Evolutionary conservation across 164 flowering plant species (phyloP), one percentile per base, ranked within the genome.

Genomic region (Paratinospora sagittata): DNA sequence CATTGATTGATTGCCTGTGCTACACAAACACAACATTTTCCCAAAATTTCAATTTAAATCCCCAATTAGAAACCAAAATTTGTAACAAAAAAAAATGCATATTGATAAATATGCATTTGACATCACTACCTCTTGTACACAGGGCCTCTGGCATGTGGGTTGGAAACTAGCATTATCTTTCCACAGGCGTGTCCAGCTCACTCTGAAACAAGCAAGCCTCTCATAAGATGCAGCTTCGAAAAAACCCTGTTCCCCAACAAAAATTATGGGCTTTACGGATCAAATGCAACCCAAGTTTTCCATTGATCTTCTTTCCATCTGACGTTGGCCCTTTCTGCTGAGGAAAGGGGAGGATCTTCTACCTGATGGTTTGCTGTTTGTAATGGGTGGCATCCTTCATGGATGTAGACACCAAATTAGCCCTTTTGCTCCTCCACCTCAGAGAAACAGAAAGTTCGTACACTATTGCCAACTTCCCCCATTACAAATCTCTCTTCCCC

Each of bases 401-500:
- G 24, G 21, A 17, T 19, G 61, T 21, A n/a, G 61, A 55, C 19
- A n/a, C 61, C 61, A 55, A 19, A 55, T 23, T 55, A n/a, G 2
- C 60, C 60, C 21, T 52, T 55, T 19, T 9, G 21, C 61, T n/a
- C 24, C 2, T 55, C 61, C 10, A 55, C 61, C 61, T 55, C 61
- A 55, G 21, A 55, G 61, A 9, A 19, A 23, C 39, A 67, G 57
- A 66, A 27, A 69, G 45, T 39, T 27, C 39, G 24, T 8, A 55
- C 52, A 33, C 45, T 30, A 70, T 30, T 74, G 67, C 55, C 33
- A 45, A 34, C 14, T 52, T 60, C n/a, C 17, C 37, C 63, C 68
- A 66, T 63, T 76, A 77, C 5, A 65, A 52, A 39, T 78, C 84
- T 70, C 85, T 80, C 79, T 80, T 80, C 43, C 66, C 72, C 36